A percentile compares a stretch with the other conserved stretches of the same genome.
Conservation (phyloP, 176 grass and related monocot genomes). For the Ensete ventricosum region DNA sequence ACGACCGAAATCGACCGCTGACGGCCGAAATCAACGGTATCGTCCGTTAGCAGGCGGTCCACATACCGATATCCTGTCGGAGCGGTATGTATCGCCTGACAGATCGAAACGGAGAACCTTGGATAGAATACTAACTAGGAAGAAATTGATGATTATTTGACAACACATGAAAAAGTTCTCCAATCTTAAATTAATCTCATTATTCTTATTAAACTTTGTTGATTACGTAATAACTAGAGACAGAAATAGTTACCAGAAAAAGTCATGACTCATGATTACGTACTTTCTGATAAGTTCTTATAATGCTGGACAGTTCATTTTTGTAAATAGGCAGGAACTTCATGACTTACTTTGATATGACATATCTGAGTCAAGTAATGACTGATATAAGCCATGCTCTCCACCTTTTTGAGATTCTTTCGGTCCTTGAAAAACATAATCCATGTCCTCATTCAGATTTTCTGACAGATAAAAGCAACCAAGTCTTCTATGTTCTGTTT, state of each 20-base stretch:
- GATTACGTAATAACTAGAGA: not conserved
- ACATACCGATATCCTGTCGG: no score
- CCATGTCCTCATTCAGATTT: conserved; percentile 83
- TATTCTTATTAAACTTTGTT: not conserved
- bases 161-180: no score
- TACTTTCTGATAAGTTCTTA: not conserved
- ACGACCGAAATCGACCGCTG: no score
- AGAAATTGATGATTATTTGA: no score
- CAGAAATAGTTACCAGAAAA: conserved; percentile 1
- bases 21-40: no score
- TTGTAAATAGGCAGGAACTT: not conserved
- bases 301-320: not conserved
- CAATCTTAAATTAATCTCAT: not conserved
- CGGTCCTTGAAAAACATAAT: conserved; percentile 71
- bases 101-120: no score
- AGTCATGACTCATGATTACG: not conserved
- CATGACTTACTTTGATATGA: conserved; percentile 47
- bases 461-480: conserved; percentile 95
- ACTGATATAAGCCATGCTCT: conserved; percentile 43
- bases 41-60: no score
- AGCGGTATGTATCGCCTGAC: no score
- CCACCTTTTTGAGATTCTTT: conserved; percentile 41
- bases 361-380: conserved; percentile 32
- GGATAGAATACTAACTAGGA: no score
- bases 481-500: conserved; percentile 55